Evolutionary conservation across 2,329 filamentous ascomycete genomes (phyloP), one percentile per base, ranked within the genome.

Genomic region (Phialocephala subalpina): DNA sequence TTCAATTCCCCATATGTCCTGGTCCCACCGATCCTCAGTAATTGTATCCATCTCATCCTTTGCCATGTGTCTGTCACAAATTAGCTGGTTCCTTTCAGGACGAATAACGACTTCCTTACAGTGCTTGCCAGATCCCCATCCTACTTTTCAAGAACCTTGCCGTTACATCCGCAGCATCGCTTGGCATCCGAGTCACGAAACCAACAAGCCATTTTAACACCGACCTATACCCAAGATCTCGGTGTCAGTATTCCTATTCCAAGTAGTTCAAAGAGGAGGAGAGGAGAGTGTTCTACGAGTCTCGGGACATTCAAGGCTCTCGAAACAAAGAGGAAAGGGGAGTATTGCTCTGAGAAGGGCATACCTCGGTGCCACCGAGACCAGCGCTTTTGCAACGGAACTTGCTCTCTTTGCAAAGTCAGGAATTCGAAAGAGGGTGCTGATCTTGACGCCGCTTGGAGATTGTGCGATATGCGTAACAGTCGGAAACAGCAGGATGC

Each of bases 401-500:
- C 70, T 73, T 12, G 68, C 69, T 47, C 53, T 66, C 16, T 60
- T 69, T 1, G 74, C 68, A 42, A 77, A 74, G n/a, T 72, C 62
- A 2, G 73, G 71, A 35, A 77, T 74, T 12, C 78, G 78, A 52
- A 78, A 79, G 5, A 87, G 72, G 3, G 81, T 69, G 42, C 79
- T 77, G 45, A 89, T 78, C 57, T 83, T 84, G 63, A 78, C 78
- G 1, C 91, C 92, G 33, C 82, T 87, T 0, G 85, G 82, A 1
- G 89, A 92, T 63, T 80, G 78, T 11, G 87, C 87, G 68, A 94
- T 89, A 77, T 93, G 86, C n/a, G 89, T 84, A 42, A 94, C 84
- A 0, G 92, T 93, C 1, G 92, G 91, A 75, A 93, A 93, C 20
- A 94, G 82, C 63, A 94, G 81, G 49, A 93, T 82, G 0, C 84